Evolutionary conservation across 2,329 filamentous ascomycete genomes (phyloP), one percentile per base, ranked within the genome.

Genomic region (Ascochyta fabae): DNA sequence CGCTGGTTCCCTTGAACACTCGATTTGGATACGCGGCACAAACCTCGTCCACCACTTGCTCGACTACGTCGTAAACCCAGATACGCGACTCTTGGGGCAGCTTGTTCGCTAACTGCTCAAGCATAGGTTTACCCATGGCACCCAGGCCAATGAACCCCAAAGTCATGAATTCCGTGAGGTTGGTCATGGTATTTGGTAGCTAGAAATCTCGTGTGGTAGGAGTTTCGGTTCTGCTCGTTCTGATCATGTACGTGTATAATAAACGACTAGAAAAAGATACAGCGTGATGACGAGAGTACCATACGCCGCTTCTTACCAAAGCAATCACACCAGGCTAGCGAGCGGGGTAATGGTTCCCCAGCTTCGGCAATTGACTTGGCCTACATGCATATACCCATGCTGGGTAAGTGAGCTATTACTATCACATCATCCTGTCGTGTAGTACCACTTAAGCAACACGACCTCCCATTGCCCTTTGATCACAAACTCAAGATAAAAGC

Each of bases 111-210:
- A 85, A 72, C 64, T 84, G 81, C 19, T 67, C 69, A 4, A 79
- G 76, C 82, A 85, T 85, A 10, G 82, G 82, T 48, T 74, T 76
- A 0, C 83, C 83, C 83, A 84, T 85, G 10, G 78, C 76, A n/a
- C 83, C 83, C 1, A 84, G 75, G 60, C 83, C 82, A 41, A 85
- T 79, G 70, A 84, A 85, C 40, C 80, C 79, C 22, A 81, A 40
- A 3, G 52, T 71, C n/a, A 59, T 60, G 55, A 72, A 72, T 0
- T 65, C 40, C 26, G 49, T 31, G 15, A 56, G 43, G 38, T 63
- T 53, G 19, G 56, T 40, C 72, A 75, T 74, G 9, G 26, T 44
- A 7, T 26, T 13, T 26, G 22, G n/a, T 34, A 19, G 12, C 4
- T 16, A 12, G 9, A 23, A 22, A 3, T 10, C 16, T 36, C 7